phyloP scores from a whole-genome alignment of 768 basidiomycete species.

The Lyophyllum decastes region DNA sequence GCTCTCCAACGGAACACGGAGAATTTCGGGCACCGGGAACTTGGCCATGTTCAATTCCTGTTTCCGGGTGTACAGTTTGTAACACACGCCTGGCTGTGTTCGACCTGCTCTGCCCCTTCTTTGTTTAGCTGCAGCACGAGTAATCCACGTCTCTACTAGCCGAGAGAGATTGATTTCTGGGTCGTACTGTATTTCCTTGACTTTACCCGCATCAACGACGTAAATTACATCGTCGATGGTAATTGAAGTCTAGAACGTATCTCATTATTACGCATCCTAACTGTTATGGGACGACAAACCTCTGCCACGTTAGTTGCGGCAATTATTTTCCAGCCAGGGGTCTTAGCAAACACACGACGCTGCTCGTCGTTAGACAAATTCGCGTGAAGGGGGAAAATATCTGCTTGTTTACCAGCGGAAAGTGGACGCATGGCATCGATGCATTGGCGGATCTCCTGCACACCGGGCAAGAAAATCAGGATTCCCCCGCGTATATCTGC shows the following conservation, averaged over 20 bases:
- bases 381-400: conserved; percentile 82
- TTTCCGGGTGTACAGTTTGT: conserved; percentile 81
- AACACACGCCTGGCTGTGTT: conserved; percentile 80
- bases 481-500: conserved; percentile 60
- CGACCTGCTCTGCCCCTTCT: conserved; percentile 90
- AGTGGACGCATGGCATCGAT: conserved; percentile 55
- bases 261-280: not conserved
- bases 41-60: conserved; percentile 68
- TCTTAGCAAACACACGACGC: conserved; percentile 66
- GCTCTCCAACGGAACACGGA: conserved; percentile 82
- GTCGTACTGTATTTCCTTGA: conserved; percentile 81
- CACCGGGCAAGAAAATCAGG: conserved; percentile 89
- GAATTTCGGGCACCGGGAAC: conserved; percentile 86
- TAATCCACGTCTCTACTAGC: conserved; percentile 79
- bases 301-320: conserved; percentile 92
- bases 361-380: conserved; percentile 88
- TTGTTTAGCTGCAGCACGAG: conserved; percentile 78
- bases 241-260: conserved; percentile 71
- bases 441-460: conserved; percentile 83
- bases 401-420: conserved; percentile 36
- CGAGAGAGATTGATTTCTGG: conserved; percentile 70
- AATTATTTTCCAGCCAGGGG: conserved; percentile 77
- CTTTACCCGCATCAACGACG: conserved; percentile 83
- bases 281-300: conserved; percentile 38
- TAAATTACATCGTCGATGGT: conserved; percentile 89